Evolutionary conservation across 2,329 filamentous ascomycete genomes (phyloP), one percentile per base, ranked within the genome.

Genomic region (Clonostachys chloroleuca): DNA sequence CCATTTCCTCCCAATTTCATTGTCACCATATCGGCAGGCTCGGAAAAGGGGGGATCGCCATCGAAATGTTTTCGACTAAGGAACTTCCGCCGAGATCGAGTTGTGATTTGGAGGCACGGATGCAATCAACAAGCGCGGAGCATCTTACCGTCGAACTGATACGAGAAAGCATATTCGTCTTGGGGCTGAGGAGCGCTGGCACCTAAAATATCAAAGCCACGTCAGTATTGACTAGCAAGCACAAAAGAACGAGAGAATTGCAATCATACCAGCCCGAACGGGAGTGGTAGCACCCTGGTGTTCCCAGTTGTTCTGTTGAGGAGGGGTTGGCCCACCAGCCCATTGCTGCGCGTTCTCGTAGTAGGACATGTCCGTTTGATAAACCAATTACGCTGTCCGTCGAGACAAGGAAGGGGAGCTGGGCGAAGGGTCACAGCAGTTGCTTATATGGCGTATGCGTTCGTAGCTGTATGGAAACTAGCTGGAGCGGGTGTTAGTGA

Each of bases 61-160:
- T 30, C 24, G 24, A 30, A 30, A 30, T 30, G 8, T 2, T 30
- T 30, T 30, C 24, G 24, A 30, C 9, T 30, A 30, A 30, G 8
- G 24, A 30, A 30, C 9, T 9, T 30, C 24, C 24, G 24, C 24
- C 24, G 8, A 30, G 24, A 30, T 30, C 24, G 24, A 30, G 24
- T 30, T 30, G 24, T 8, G 24, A 30, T 30, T 30, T 30, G 24
- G 9, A 30, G 24, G 24, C 24, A 30, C 24, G 24, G 24, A 30
- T 30, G 24, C 24, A 30, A 30, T 30, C 24, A 30, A 30, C 24
- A 30, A 20, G 40, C 40, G 17, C 24, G 24, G 24, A 30, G 24
- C 24, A 30, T 45, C 86, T 66, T 86, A 94, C 89, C 89, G 74
- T 95, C 91, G 67, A 95, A 86, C 70, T 96, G 91, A 64, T 87